phyloP scores from a whole-genome alignment of 805 yeast species.

The Kuraishia piskuri region DNA sequence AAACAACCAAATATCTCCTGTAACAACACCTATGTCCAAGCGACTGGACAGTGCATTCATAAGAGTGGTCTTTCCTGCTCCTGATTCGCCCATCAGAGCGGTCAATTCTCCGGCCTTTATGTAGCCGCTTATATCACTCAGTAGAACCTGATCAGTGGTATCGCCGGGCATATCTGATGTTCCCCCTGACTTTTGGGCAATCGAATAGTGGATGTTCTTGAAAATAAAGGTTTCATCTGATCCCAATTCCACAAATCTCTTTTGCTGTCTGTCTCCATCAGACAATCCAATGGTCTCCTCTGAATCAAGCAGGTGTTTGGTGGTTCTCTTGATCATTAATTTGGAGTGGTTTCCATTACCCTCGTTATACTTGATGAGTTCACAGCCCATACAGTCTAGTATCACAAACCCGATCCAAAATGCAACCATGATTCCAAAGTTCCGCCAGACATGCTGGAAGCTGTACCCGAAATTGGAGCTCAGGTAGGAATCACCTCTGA shows the following conservation, averaged over 20 bases:
- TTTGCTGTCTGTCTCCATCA: neutral
- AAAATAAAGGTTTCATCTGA: constrained; percentile 10
- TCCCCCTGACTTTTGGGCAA: constrained; percentile 14
- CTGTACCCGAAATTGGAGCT: constrained; percentile 35
- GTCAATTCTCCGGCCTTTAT: constrained; percentile 31
- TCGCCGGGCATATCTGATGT: constrained; percentile 7
- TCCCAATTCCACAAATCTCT: constrained; percentile 1
- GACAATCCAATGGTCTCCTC: neutral
- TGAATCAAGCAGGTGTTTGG: constrained; percentile 11
- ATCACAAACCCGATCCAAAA: constrained; percentile 11
- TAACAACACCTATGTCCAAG: constrained; percentile 34
- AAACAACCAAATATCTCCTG: constrained; percentile 40
- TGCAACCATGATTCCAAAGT: constrained; percentile 23
- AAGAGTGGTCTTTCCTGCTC: constrained; percentile 43
- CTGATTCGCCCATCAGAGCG: constrained; percentile 39
- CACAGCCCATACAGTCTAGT: constrained; percentile 20
- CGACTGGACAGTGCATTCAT: constrained; percentile 38
- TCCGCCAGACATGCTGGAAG: constrained; percentile 29
- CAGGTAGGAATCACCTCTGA: constrained; percentile 53
- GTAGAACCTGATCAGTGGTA: neutral
- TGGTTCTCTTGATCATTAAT: constrained; percentile 16
- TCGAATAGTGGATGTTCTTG: constrained; percentile 15
- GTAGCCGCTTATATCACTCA: constrained; percentile 20
- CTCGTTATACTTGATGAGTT: constrained; percentile 19
- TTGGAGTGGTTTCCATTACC: constrained; percentile 23